Base-by-base conservation (phyloP, 139 green algal species). In the Marvania coccoides region DNA sequence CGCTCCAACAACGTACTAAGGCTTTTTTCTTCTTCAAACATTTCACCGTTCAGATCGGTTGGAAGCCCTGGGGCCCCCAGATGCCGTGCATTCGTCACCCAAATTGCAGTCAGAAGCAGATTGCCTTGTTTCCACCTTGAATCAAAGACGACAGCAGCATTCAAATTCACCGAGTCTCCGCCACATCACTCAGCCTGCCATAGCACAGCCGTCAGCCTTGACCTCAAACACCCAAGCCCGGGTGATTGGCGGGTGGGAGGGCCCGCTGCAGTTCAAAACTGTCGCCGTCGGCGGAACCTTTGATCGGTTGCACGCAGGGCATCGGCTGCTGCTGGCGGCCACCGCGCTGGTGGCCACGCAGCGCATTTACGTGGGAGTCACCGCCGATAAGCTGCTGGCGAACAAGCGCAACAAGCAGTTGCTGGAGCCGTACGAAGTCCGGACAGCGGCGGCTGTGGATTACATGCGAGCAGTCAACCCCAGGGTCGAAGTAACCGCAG, bases 231-330 rank as follows among this genome's bases (percentile, higher is more conserved):
- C 28, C 5, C 59, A 51, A 9, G 58, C 67, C 3, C 57, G 58
- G 2, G 58, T 74, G 13, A 58, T 74, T 33, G 67, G 57, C 37
- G 38, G 30, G 12, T 61, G 45, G 42, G 3, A 33, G 46, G 33
- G n/a, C 29, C 38, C 58, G 31, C 70, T 88, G 68, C 28, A n/a
- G 5, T 95, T 85, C 56, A 45, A 38, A 13, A 61, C 76, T 6
- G 85, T 95, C 46, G 90, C 87, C 0, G 81, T 96, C 37, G 91
- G 91, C 5, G 91, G 91, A 56, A 97, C 91, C 0, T 97, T 96
- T 78, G 91, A 97, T 65, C 81, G 88, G 3, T 62, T 96, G 56
- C 91, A 97, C 73, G 89, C 91, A 2, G 91, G 91, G 2, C 91
- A 97, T 71, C 75, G 90, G 34, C 73, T 96, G 42, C 83, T 97